Evolutionary conservation across 2,329 filamentous ascomycete species (phyloP).

Genomic region (Akanthomyces muscarius): DNA sequence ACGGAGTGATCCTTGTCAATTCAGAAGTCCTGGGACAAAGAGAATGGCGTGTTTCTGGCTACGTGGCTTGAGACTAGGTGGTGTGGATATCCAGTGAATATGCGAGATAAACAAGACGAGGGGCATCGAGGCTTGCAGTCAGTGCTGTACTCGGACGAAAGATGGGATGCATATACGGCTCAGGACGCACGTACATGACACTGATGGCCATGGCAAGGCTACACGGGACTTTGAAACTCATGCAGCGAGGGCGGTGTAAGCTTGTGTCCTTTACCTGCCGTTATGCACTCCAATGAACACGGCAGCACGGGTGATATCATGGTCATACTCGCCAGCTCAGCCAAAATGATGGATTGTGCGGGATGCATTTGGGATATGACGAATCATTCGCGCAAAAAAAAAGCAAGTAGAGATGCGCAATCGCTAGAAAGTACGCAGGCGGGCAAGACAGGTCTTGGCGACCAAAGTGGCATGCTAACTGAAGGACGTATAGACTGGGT

Average conservation of each 20-base stretch:
- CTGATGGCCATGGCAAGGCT: not conserved
- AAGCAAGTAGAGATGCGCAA: not conserved
- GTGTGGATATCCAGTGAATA: not conserved
- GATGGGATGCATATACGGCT: too few relatives aligned
- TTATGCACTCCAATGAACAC: too few relatives aligned
- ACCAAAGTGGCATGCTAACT: not conserved
- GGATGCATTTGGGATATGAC: not conserved
- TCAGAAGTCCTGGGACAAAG: not conserved
- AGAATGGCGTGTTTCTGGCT: not conserved
- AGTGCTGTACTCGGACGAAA: not conserved
- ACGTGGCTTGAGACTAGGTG: conserved; percentile 13
- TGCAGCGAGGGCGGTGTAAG: not conserved
- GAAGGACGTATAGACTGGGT: not conserved
- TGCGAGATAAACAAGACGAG: too few relatives aligned
- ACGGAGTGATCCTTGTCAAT: not conserved
- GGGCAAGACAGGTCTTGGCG: not conserved
- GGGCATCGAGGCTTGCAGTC: not conserved
- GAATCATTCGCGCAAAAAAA: not conserved
- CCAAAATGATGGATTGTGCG: not conserved
- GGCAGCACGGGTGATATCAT: too few relatives aligned
- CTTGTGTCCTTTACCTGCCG: not conserved
- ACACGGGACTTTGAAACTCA: not conserved
- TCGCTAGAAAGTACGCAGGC: not conserved
- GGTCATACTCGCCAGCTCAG: too few relatives aligned
- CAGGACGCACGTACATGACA: too few relatives aligned